Conservation (phyloP, 768 basidiomycete species). For the Inosperma sp. region DNA sequence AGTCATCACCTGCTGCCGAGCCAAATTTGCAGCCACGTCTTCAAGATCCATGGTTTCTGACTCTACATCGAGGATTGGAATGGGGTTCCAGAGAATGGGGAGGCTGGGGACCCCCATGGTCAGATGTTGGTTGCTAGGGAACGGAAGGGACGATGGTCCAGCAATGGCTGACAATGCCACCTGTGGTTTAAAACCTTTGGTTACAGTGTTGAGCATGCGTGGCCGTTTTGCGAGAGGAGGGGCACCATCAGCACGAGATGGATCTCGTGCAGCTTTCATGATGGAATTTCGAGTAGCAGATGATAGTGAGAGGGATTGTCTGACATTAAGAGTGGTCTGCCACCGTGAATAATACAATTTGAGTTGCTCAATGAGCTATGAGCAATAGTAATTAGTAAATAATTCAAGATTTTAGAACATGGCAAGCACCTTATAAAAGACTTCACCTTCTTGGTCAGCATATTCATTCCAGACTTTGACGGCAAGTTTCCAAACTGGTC, state of each 20-base stretch:
- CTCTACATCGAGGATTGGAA: too few species aligned
- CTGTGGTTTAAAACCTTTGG: too few species aligned
- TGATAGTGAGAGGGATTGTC: neutral
- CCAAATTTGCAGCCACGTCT: too few species aligned
- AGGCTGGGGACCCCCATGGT: too few species aligned
- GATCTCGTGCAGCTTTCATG: neutral
- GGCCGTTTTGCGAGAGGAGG: neutral
- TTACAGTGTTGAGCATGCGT: neutral
- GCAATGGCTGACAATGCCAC: too few species aligned
- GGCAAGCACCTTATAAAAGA: conserved; percentile 14
- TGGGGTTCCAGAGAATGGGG: too few species aligned
- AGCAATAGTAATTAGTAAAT: neutral
- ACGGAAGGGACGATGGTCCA: too few species aligned
- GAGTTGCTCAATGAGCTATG: conserved; percentile 1
- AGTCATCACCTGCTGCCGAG: too few species aligned
- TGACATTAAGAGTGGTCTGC: neutral
- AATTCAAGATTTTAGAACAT: neutral
- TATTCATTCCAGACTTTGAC: conserved; percentile 10
- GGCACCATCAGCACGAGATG: neutral
- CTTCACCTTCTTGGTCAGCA: conserved; percentile 1
- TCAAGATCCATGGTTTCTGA: too few species aligned
- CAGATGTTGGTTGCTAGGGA: too few species aligned
- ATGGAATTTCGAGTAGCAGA: neutral
- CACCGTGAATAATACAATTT: neutral
- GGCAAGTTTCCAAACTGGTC: too few species aligned